These are phyloP conservation scores for Cyclospora cayetanensis DNA, from an alignment of 169 alveolate species.

Conservation along the genomic window DNA sequence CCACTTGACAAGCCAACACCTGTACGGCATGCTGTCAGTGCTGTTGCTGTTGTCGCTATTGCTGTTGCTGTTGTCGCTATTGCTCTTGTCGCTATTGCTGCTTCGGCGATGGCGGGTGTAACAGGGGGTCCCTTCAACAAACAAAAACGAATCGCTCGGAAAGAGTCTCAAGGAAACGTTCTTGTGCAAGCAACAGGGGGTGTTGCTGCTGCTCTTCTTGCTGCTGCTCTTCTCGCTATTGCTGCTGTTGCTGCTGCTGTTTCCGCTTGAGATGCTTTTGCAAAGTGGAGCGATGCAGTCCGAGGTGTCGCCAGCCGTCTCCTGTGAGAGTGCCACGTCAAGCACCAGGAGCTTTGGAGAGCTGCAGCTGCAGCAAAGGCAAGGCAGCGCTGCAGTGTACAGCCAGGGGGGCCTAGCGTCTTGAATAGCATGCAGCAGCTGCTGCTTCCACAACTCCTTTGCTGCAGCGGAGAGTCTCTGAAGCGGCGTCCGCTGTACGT, in stretches of 20 bases:
- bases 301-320: background rate
- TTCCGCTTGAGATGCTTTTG: background rate
- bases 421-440: constrained; percentile 18
- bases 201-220: background rate
- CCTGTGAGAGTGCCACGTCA: background rate
- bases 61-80: constrained; percentile 14
- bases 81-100: background rate
- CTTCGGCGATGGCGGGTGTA: background rate
- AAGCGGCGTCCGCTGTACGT: background rate
- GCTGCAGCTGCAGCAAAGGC: constrained; percentile 14
- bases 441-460: constrained; percentile 47
- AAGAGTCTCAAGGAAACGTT: background rate
- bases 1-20: constrained; percentile 46
- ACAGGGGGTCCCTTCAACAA: background rate
- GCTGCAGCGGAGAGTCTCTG: background rate
- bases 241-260: background rate
- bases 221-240: background rate
- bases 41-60: background rate
- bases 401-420: constrained; percentile 48
- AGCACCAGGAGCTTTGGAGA: background rate
- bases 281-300: background rate
- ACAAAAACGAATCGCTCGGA: constrained; percentile 21
- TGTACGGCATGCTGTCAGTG: constrained; percentile 9
- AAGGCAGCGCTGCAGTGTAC: constrained; percentile 43
- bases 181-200: background rate